A percentile compares a stretch with the other conserved stretches of the same genome.
Evolutionary conservation across 164 flowering plant genomes (phyloP).

Genomic region (Berberis thunbergii): DNA sequence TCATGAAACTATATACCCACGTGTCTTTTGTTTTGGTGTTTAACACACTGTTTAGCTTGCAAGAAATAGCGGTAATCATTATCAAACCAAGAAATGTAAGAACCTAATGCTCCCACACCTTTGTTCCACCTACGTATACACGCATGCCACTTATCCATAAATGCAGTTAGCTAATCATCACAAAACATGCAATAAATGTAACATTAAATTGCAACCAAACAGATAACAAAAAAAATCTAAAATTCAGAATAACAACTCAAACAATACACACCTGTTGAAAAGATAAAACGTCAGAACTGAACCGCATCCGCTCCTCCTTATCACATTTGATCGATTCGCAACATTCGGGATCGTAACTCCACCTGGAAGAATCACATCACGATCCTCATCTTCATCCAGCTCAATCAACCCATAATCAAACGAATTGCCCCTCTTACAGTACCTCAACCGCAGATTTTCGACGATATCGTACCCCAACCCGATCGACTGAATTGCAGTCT

Average conservation of each 20-base stretch:
- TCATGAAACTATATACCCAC: too few relatives aligned
- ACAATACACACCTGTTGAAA: conserved; percentile 75
- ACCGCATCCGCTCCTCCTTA: conserved; percentile 86
- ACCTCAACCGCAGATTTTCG: conserved; percentile 64
- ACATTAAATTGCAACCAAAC: too few relatives aligned
- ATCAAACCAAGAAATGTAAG: too few relatives aligned
- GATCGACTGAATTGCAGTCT: conserved; percentile 64
- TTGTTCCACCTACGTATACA: too few relatives aligned
- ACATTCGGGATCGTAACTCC: conserved; percentile 57
- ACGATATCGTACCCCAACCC: conserved; percentile 81
- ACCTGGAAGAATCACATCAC: conserved; percentile 67
- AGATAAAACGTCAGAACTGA: conserved; percentile 77
- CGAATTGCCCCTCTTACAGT: conserved; percentile 45
- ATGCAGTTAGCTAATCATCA: too few relatives aligned
- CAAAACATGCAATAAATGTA: too few relatives aligned
- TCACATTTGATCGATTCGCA: conserved; percentile 77
- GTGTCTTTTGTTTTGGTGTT: too few relatives aligned
- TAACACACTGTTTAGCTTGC: too few relatives aligned
- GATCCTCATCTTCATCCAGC: conserved; percentile 46
- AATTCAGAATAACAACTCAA: background rate
- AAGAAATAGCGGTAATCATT: too few relatives aligned
- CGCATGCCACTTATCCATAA: too few relatives aligned
- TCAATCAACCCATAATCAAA: conserved; percentile 53
- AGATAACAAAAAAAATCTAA: background rate
- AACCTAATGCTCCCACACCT: too few relatives aligned